phyloP scores from a whole-genome alignment of 306 rosid genomes.

The Senna tora region DNA sequence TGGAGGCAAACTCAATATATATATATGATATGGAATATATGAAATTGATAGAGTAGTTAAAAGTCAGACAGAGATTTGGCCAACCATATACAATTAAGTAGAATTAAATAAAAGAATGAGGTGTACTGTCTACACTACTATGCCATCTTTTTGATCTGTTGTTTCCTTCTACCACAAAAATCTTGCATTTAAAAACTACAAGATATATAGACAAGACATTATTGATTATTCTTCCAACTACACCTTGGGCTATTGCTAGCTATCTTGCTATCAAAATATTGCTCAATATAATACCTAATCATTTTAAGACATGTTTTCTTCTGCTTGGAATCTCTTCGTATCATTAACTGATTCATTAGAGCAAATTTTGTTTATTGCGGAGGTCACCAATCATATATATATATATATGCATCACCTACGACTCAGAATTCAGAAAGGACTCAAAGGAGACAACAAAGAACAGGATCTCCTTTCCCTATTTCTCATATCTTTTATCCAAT shows the following conservation, averaged over 20 bases:
- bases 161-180: background rate
- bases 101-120: conserved; percentile 1
- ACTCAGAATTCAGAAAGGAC: no score
- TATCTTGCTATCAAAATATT: background rate
- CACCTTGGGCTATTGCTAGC: background rate
- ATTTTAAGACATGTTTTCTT: background rate
- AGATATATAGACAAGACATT: background rate
- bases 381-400: background rate
- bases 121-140: conserved; percentile 16
- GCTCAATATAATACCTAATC: conserved; percentile 13
- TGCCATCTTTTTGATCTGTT: background rate
- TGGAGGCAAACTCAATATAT: background rate
- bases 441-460: no score
- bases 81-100: conserved; percentile 42
- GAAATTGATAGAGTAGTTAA: conserved; percentile 39
- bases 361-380: background rate
- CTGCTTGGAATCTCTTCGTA: background rate
- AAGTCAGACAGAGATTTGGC: conserved; percentile 38
- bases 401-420: background rate
- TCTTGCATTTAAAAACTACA: background rate
- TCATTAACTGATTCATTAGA: background rate
- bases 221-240: background rate
- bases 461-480: no score
- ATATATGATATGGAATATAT: background rate
- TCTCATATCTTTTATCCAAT: background rate